Evolutionary conservation across 768 basidiomycete genomes (phyloP).

Genomic region (Dentipellis fragilis): DNA sequence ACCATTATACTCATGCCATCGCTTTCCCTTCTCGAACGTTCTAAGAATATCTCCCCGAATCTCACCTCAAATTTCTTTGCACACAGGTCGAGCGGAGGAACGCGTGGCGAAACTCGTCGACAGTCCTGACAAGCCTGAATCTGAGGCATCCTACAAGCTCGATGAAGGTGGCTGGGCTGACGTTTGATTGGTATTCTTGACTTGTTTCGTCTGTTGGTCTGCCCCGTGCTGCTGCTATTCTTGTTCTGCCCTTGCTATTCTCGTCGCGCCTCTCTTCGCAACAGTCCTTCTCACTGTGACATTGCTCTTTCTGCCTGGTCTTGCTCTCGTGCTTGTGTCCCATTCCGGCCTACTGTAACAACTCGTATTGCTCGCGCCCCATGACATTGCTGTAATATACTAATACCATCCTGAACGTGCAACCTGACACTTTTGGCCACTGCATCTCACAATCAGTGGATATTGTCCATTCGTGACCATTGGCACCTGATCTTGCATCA

Average conservation of each 20-base stretch:
- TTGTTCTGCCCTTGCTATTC: not conserved
- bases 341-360: too few relatives aligned
- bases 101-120: slow-evolving; percentile 87
- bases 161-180: slow-evolving; percentile 89
- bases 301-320: not conserved
- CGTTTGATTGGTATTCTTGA: slow-evolving; percentile 33
- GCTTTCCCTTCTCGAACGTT: too few relatives aligned
- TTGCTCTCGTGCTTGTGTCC: not conserved
- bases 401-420: too few relatives aligned
- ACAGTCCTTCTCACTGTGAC: not conserved
- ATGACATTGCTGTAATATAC: too few relatives aligned
- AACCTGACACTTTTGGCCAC: too few relatives aligned
- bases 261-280: not conserved
- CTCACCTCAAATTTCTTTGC: not conserved
- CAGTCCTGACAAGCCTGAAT: slow-evolving; percentile 82
- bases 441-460: too few relatives aligned
- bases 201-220: not conserved
- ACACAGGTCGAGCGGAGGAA: slow-evolving; percentile 81
- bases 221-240: not conserved
- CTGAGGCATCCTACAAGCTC: slow-evolving; percentile 84
- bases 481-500: too few relatives aligned
- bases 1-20: not conserved
- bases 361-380: too few relatives aligned
- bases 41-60: not conserved
- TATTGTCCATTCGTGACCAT: too few relatives aligned